Conservation (phyloP, 2,329 filamentous ascomycete genomes). For the Diplodia seriata region DNA sequence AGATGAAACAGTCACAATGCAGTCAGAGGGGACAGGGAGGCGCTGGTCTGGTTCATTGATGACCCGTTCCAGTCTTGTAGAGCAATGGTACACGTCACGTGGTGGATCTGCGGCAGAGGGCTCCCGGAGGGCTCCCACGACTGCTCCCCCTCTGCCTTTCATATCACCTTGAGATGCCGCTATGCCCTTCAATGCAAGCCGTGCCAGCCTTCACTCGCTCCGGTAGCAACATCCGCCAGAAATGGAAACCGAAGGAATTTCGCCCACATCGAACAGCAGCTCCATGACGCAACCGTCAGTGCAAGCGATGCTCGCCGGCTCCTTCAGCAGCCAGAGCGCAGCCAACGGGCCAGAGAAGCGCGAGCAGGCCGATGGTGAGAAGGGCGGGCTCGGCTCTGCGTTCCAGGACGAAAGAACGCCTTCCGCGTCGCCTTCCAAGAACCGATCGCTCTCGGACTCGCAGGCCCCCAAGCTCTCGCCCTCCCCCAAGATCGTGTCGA, state of each 20-base stretch:
- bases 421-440: slow-evolving; percentile 49
- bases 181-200: slow-evolving; percentile 30
- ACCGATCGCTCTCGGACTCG: slow-evolving; percentile 55
- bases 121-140: slow-evolving; percentile 27
- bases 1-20: slow-evolving; percentile 15
- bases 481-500: slow-evolving; percentile 51
- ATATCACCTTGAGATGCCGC: slow-evolving; percentile 31
- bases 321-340: slow-evolving; percentile 21
- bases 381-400: slow-evolving; percentile 27
- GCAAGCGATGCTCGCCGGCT: slow-evolving; percentile 25
- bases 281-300: slow-evolving; percentile 31
- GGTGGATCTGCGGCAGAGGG: slow-evolving; percentile 28
- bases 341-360: slow-evolving; percentile 16
- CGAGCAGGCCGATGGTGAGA: slow-evolving; percentile 17
- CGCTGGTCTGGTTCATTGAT: slow-evolving; percentile 14
- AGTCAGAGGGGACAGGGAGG: neutral
- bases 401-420: slow-evolving; percentile 40
- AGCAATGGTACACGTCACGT: slow-evolving; percentile 26
- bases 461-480: slow-evolving; percentile 51
- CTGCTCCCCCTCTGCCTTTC: slow-evolving; percentile 30
- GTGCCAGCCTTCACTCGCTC: neutral
- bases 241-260: slow-evolving; percentile 30
- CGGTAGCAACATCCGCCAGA: slow-evolving; percentile 20
- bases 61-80: slow-evolving; percentile 6
- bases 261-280: slow-evolving; percentile 22